Conservation (phyloP, 169 alveolate species). For the Plasmodium relictum region DNA sequence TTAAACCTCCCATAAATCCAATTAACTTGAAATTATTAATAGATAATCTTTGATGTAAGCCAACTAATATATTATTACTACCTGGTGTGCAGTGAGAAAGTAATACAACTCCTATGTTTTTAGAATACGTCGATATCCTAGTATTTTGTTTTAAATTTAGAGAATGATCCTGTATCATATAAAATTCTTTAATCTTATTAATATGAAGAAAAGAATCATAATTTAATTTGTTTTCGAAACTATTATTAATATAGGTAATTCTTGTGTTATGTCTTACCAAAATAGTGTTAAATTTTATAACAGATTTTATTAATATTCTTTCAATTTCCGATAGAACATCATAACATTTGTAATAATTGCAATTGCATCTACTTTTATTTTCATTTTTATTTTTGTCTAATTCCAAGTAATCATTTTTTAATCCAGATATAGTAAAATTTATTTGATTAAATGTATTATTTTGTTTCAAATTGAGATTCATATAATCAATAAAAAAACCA, state of each 20-base stretch:
- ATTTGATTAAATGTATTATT: conserved; percentile 9
- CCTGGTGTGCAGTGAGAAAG: conserved; percentile 44
- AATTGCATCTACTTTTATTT: neutral
- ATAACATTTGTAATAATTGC: conserved; percentile 1
- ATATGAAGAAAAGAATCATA: conserved; percentile 22
- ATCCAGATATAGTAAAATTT: conserved; percentile 37
- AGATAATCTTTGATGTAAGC: conserved; percentile 38
- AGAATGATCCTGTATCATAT: neutral
- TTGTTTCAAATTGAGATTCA: neutral
- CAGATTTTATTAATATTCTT: conserved; percentile 2
- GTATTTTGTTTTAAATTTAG: conserved; percentile 2
- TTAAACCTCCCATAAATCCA: conserved; percentile 26
- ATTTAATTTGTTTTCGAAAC: conserved; percentile 30
- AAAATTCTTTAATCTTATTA: conserved; percentile 11
- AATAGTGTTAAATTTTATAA: conserved; percentile 36
- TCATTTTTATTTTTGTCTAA: neutral
- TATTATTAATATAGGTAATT: conserved; percentile 12
- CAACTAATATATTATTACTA: conserved; percentile 34
- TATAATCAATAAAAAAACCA: conserved; percentile 4
- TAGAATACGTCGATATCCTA: neutral
- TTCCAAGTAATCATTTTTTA: conserved; percentile 10
- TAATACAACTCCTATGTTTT: conserved; percentile 34
- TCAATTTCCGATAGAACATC: conserved; percentile 24
- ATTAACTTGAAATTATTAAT: conserved; percentile 34
- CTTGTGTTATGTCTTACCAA: conserved; percentile 37